Conservation (phyloP, 2,329 filamentous ascomycete genomes). For the Macrophomina phaseolina region DNA sequence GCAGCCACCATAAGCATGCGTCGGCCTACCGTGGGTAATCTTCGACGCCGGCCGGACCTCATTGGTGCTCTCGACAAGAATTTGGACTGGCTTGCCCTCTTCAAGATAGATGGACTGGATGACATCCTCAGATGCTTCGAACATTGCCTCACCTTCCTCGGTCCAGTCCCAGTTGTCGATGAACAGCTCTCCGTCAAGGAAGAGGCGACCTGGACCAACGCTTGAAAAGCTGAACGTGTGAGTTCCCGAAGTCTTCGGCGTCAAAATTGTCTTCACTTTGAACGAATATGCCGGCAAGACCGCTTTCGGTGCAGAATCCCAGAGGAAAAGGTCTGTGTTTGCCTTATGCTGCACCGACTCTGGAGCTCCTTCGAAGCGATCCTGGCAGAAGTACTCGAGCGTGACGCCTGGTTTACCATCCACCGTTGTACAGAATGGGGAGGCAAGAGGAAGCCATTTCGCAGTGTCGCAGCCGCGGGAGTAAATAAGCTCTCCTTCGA, state of each 20-base stretch:
- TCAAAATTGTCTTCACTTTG: conserved; percentile 65
- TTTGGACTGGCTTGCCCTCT: conserved; percentile 64
- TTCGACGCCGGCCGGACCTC: conserved; percentile 67
- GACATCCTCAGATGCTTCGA: conserved; percentile 70
- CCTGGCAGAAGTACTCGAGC: conserved; percentile 69
- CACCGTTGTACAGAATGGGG: conserved; percentile 62
- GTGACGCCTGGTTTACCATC: conserved; percentile 65
- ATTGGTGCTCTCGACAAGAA: conserved; percentile 70
- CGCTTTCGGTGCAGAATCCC: conserved; percentile 70
- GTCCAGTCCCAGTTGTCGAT: conserved; percentile 74
- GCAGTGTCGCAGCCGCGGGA: conserved; percentile 68
- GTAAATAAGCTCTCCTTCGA: conserved; percentile 57
- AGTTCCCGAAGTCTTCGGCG: conserved; percentile 63
- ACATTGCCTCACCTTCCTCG: conserved; percentile 73
- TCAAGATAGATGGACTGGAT: conserved; percentile 66
- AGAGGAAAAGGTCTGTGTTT: conserved; percentile 72
- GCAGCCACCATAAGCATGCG: conserved; percentile 72
- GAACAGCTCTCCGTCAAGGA: conserved; percentile 63
- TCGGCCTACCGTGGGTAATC: conserved; percentile 62
- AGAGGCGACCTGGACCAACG: conserved; percentile 68
- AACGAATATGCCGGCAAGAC: conserved; percentile 70
- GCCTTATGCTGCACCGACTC: conserved; percentile 63
- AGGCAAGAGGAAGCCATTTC: conserved; percentile 70
- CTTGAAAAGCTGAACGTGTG: conserved; percentile 73
- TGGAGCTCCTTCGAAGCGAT: conserved; percentile 65